Evolutionary conservation across 1,284 basidiomycete genomes (phyloP).

Genomic region (Sutorius eximius): DNA sequence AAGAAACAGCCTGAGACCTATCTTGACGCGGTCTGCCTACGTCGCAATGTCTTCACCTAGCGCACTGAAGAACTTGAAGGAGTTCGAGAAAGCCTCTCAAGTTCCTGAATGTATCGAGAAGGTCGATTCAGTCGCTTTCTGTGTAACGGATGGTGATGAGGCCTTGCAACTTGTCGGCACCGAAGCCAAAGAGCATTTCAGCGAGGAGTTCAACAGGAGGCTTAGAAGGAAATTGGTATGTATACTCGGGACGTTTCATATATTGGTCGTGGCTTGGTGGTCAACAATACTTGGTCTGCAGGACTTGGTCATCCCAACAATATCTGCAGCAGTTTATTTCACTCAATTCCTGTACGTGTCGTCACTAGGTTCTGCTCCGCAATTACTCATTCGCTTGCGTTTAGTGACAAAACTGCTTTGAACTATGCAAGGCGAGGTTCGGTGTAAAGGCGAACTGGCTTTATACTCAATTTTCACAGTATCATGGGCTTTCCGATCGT

Average conservation of each 20-base stretch:
- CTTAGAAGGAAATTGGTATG: conserved; percentile 59
- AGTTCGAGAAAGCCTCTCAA: conserved; percentile 13
- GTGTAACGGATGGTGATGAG: conserved; percentile 51
- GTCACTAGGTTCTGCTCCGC: not conserved
- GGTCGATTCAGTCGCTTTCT: conserved; percentile 22
- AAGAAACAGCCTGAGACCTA: conserved; percentile 8
- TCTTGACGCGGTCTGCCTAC: not conserved
- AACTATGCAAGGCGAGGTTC: conserved; percentile 59
- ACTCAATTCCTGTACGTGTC: conserved; percentile 56
- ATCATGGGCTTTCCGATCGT: conserved; percentile 67
- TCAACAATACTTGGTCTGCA: conserved; percentile 19
- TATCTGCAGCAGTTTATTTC: conserved; percentile 67
- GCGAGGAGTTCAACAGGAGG: conserved; percentile 58
- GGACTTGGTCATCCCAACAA: conserved; percentile 59
- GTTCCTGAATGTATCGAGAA: conserved; percentile 16
- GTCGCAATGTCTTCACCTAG: conserved; percentile 20
- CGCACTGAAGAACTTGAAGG: conserved; percentile 8
- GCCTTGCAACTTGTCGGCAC: conserved; percentile 58
- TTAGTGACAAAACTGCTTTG: conserved; percentile 64
- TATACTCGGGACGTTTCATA: conserved; percentile 1
- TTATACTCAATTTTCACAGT: conserved; percentile 33
- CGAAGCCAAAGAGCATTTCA: conserved; percentile 52
- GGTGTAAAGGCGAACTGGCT: too few relatives aligned
- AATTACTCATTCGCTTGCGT: conserved; percentile 5
- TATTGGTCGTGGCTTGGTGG: not conserved